Percentiles rank a stretch among this genome's conserved stretches.
Evolutionary conservation across 2,329 filamentous ascomycete genomes (phyloP).

Genomic region (Pseudocercospora pini-densiflorae): DNA sequence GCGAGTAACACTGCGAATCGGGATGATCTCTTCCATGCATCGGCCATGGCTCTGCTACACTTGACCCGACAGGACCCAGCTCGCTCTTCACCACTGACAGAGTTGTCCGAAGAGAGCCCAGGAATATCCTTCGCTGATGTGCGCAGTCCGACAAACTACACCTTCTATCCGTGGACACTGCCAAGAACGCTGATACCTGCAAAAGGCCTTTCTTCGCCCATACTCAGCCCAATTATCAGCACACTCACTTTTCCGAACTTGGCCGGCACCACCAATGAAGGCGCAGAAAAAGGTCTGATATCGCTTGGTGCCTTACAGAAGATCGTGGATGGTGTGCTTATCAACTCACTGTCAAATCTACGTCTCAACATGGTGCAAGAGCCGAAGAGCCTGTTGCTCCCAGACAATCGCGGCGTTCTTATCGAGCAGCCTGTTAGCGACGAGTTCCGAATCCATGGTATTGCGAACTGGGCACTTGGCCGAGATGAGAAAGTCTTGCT

Average conservation of each 20-base stretch:
- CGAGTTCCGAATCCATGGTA: conserved; percentile 74
- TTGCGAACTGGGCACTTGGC: conserved; percentile 80
- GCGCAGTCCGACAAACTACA: conserved; percentile 73
- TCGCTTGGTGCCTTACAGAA: conserved; percentile 57
- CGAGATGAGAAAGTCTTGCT: conserved; percentile 87
- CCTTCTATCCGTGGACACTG: conserved; percentile 91
- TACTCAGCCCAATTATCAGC: conserved; percentile 73
- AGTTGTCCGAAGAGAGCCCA: conserved; percentile 52
- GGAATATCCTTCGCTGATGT: conserved; percentile 60
- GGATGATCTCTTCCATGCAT: conserved; percentile 84
- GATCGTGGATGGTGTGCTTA: conserved; percentile 61
- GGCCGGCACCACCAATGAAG: conserved; percentile 14
- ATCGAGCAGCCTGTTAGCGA: conserved; percentile 48
- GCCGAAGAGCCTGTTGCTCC: conserved; percentile 46
- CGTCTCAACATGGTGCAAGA: conserved; percentile 71
- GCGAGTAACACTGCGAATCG: conserved; percentile 81
- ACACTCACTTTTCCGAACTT: conserved; percentile 68
- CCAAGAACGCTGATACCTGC: conserved; percentile 73
- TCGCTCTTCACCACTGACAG: conserved; percentile 53
- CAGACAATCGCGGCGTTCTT: conserved; percentile 34
- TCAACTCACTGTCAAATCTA: conserved; percentile 65
- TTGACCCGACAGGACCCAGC: conserved; percentile 60
- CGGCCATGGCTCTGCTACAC: conserved; percentile 81
- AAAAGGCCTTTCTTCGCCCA: conserved; percentile 76
- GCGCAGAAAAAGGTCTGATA: conserved; percentile 25